Conservation (phyloP, 2,329 filamentous ascomycete genomes). For the Diaporthe destruens region DNA sequence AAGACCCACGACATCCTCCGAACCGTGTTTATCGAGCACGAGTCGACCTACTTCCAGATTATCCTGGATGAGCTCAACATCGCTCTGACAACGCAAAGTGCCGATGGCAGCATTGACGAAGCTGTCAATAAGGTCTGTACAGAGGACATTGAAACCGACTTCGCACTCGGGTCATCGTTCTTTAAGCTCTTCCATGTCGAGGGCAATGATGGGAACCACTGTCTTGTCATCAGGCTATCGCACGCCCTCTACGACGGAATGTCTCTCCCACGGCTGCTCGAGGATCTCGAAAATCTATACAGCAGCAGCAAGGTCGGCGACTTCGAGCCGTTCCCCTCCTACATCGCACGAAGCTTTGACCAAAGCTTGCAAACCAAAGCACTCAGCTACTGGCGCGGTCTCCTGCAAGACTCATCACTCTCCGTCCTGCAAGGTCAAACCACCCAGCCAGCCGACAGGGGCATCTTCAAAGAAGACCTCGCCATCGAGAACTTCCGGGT, state of each 20-base stretch:
- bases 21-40: constrained; percentile 53
- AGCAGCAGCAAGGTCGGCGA: constrained; percentile 45
- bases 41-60: constrained; percentile 51
- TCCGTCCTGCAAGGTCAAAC: constrained; percentile 50
- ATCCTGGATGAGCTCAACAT: constrained; percentile 51
- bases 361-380: constrained; percentile 48
- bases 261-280: constrained; percentile 56
- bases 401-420: constrained; percentile 52
- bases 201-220: constrained; percentile 46
- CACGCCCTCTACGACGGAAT: constrained; percentile 63
- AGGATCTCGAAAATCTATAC: constrained; percentile 56
- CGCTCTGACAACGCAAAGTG: constrained; percentile 46
- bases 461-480: constrained; percentile 41
- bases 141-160: constrained; percentile 51
- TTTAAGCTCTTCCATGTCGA: constrained; percentile 47
- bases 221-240: constrained; percentile 57
- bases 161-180: constrained; percentile 55
- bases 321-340: constrained; percentile 54
- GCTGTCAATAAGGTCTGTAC: constrained; percentile 50
- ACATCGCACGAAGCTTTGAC: constrained; percentile 49
- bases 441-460: constrained; percentile 24
- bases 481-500: constrained; percentile 45
- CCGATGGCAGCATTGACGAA: constrained; percentile 49
- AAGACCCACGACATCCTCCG: constrained; percentile 54
- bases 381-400: constrained; percentile 56